phyloP scores from a whole-genome alignment of 371 early-diverging fungal genomes.

The Zychaea mexicana region DNA sequence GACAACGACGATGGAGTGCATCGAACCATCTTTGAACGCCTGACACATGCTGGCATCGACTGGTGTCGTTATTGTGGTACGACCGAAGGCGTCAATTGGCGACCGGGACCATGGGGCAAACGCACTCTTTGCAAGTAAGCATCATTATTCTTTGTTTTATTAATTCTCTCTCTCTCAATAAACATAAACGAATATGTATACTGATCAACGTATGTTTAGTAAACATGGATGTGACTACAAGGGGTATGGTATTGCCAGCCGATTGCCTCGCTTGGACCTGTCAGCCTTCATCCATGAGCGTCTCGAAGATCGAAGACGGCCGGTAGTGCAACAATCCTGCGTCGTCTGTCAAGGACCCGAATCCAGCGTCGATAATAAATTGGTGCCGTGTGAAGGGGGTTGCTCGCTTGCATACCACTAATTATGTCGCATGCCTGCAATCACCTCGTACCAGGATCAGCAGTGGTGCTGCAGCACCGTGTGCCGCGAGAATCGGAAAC shows the following conservation, averaged over 20 bases:
- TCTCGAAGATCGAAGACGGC: slow-evolving; percentile 34
- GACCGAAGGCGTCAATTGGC: slow-evolving; percentile 75
- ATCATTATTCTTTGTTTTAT: background rate
- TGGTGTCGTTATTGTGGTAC: slow-evolving; percentile 84
- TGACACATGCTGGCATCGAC: slow-evolving; percentile 48
- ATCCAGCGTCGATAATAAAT: slow-evolving; percentile 14
- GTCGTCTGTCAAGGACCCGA: slow-evolving; percentile 30
- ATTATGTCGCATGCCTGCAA: slow-evolving; percentile 14
- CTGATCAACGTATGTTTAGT: slow-evolving; percentile 18
- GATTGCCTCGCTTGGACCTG: slow-evolving; percentile 37
- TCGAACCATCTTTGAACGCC: slow-evolving; percentile 38
- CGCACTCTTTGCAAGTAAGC: slow-evolving; percentile 74
- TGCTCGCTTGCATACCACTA: slow-evolving; percentile 41
- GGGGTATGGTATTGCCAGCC: slow-evolving; percentile 41
- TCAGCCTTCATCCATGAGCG: slow-evolving; percentile 32
- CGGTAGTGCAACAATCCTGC: slow-evolving; percentile 40
- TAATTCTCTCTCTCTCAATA: background rate
- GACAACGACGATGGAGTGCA: slow-evolving; percentile 14
- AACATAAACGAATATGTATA: background rate
- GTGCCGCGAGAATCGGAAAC: slow-evolving; percentile 26
- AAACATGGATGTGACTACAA: slow-evolving; percentile 50
- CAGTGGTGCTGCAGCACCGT: slow-evolving; percentile 27
- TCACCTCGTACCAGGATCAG: slow-evolving; percentile 12
- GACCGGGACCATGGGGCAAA: slow-evolving; percentile 82
- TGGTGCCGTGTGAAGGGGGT: slow-evolving; percentile 34